These are phyloP conservation scores for Mucor plumbeus DNA, from an alignment of 371 early-diverging fungal species.

Conservation along the genomic window DNA sequence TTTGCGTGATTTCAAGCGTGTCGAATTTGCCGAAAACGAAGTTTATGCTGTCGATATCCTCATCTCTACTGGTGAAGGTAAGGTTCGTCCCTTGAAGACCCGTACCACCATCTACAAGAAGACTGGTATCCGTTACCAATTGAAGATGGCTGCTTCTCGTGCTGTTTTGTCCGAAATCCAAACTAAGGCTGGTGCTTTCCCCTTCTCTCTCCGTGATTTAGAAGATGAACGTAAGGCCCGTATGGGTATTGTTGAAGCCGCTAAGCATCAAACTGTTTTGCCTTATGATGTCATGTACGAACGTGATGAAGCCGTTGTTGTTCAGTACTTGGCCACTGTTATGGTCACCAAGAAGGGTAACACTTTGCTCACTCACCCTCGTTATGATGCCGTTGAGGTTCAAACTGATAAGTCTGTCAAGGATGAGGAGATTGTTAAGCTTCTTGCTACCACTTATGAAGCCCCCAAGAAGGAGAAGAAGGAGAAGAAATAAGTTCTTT, in stretches of 20 bases:
- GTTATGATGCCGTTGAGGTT: constrained; percentile 66
- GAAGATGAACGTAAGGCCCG: constrained; percentile 90
- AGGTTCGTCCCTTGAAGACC: constrained; percentile 69
- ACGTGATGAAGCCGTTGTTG: constrained; percentile 81
- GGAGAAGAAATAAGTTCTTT: constrained; percentile 19
- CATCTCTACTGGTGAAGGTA: constrained; percentile 89
- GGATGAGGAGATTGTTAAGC: constrained; percentile 71
- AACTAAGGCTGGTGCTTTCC: constrained; percentile 84
- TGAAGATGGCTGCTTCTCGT: constrained; percentile 91
- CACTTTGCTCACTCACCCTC: constrained; percentile 74
- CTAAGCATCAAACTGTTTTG: constrained; percentile 79
- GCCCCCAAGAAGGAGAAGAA: constrained; percentile 33
- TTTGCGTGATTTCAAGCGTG: constrained; percentile 72
- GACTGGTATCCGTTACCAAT: constrained; percentile 80
- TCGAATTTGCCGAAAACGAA: constrained; percentile 86
- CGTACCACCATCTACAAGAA: constrained; percentile 95
- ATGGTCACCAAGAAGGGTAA: constrained; percentile 88
- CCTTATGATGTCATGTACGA: constrained; percentile 88
- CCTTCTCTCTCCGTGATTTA: constrained; percentile 82
- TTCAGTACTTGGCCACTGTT: constrained; percentile 91
- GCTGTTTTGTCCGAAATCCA: constrained; percentile 77
- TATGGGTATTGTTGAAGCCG: constrained; percentile 92
- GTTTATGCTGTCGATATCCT: constrained; percentile 88
- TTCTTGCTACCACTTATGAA: constrained; percentile 60
- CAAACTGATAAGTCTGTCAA: constrained; percentile 80